Base-by-base conservation (phyloP, 179 eudicot species). In the Patellifolia procumbens region DNA sequence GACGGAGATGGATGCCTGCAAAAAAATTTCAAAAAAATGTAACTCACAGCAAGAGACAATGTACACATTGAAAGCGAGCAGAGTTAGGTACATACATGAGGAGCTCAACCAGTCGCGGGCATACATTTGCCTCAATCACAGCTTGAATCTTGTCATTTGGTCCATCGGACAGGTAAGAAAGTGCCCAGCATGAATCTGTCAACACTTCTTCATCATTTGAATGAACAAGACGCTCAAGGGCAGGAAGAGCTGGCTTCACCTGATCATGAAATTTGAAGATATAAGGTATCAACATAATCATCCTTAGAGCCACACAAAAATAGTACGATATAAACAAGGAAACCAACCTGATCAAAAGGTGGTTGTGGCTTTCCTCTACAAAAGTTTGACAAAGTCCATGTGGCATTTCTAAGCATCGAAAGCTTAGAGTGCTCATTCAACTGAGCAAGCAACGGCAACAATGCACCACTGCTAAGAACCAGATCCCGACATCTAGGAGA, bases 151-250 rank as follows among this genome's bases (percentile, higher is more conserved):
- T 88, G 80, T 91, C 94, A 77, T 91, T 91, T 69, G 97, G 85
- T 46, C 97, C 96, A 85, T 91, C 96, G 59, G 97, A 91, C 22
- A 91, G 90, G 78, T 92, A 92, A 10, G 96, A 92, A 48, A 92
- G 89, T 55, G 97, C 93, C 97, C 97, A 92, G 78, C 97, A 92
- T 55, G 97, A 89, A 85, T 92, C 94, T 17, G 94, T 91, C 74
- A 91, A 79, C 10, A 92, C 94, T 82, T 92, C 97, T 71, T 92
- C 97, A 68, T 92, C 97, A 83, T 81, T 89, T 62, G 91, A 88
- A 72, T 89, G 87, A 72, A 92, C 83, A 78, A 92, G 96, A 26
- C 82, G 88, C 71, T 85, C 86, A 37, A 92, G 96, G 46, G 90
- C 92, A 53, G 92, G 92, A 72, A 92, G 90, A 42, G 77, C 77